phyloP scores from a whole-genome alignment of 2,329 filamentous ascomycete genomes.

The Simplicillium aogashimaense region DNA sequence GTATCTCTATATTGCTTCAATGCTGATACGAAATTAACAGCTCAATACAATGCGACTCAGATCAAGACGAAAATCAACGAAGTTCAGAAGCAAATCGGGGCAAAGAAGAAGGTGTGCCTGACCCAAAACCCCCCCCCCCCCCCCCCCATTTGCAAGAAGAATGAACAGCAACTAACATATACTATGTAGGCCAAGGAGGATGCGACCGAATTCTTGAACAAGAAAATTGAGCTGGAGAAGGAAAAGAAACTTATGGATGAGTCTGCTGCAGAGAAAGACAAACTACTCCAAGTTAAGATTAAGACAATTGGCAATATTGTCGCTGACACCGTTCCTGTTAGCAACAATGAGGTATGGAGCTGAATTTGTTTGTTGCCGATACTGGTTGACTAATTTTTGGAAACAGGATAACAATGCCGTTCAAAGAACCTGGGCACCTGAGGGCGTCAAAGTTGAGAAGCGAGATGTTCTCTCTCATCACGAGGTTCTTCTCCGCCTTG shows the following conservation, averaged over 20 bases:
- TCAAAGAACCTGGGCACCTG: constrained; percentile 70
- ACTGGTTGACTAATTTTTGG: neutral
- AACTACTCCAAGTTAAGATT: constrained; percentile 64
- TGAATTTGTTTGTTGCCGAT: neutral
- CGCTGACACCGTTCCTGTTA: constrained; percentile 76
- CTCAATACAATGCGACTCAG: constrained; percentile 70
- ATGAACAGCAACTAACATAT: too few relatives aligned
- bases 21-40: constrained; percentile 11
- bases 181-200: constrained; percentile 70
- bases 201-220: constrained; percentile 65
- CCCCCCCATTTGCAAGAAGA: too few relatives aligned
- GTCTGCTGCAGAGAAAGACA: constrained; percentile 64
- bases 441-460: constrained; percentile 65
- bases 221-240: constrained; percentile 70
- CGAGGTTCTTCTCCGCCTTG: constrained; percentile 78
- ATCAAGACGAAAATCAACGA: constrained; percentile 79
- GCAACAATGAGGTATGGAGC: constrained; percentile 59
- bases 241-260: constrained; percentile 75
- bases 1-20: neutral
- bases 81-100: constrained; percentile 79
- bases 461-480: constrained; percentile 79
- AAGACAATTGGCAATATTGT: constrained; percentile 66
- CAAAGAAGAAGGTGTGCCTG: constrained; percentile 77
- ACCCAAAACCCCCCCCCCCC: too few relatives aligned
- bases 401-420: constrained; percentile 66